phyloP scores from a whole-genome alignment of 805 yeast genomes.

The Candida anglica region DNA sequence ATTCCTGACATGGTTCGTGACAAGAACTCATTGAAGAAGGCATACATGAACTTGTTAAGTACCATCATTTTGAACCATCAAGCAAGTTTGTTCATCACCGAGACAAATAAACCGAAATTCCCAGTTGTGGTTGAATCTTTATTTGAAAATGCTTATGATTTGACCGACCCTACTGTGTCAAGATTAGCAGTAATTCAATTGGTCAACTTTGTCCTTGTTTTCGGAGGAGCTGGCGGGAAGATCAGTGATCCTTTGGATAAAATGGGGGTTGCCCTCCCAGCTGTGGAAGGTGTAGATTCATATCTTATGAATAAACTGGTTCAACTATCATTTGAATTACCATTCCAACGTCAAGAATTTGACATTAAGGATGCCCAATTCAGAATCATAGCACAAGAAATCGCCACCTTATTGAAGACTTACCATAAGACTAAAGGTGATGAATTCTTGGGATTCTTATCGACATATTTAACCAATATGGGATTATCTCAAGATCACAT shows the following conservation, averaged over 20 bases:
- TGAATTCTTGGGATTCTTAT: constrained; percentile 43
- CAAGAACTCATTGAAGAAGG: constrained; percentile 59
- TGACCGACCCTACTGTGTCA: constrained; percentile 59
- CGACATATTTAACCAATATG: constrained; percentile 52
- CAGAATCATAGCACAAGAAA: constrained; percentile 69
- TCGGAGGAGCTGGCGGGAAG: constrained; percentile 62
- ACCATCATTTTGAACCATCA: constrained; percentile 73
- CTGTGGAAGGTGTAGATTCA: constrained; percentile 67
- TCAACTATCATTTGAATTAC: constrained; percentile 69
- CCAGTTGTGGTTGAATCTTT: constrained; percentile 60
- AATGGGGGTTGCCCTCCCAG: constrained; percentile 41
- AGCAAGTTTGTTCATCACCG: constrained; percentile 71
- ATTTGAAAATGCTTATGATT: constrained; percentile 60
- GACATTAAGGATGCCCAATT: constrained; percentile 77
- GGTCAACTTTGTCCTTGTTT: constrained; percentile 53
- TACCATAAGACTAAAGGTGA: constrained; percentile 43
- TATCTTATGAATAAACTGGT: constrained; percentile 66
- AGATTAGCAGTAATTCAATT: constrained; percentile 69
- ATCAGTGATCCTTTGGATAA: constrained; percentile 61
- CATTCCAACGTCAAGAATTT: constrained; percentile 64
- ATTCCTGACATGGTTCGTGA: constrained; percentile 64
- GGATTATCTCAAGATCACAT: constrained; percentile 57
- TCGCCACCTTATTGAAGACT: constrained; percentile 64
- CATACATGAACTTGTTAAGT: constrained; percentile 66
- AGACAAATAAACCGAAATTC: constrained; percentile 58